A percentile compares a stretch with the other conserved stretches of the same genome.
phyloP scores from a whole-genome alignment of 2,329 filamentous ascomycete genomes.

The Verticillium albo-atrum region DNA sequence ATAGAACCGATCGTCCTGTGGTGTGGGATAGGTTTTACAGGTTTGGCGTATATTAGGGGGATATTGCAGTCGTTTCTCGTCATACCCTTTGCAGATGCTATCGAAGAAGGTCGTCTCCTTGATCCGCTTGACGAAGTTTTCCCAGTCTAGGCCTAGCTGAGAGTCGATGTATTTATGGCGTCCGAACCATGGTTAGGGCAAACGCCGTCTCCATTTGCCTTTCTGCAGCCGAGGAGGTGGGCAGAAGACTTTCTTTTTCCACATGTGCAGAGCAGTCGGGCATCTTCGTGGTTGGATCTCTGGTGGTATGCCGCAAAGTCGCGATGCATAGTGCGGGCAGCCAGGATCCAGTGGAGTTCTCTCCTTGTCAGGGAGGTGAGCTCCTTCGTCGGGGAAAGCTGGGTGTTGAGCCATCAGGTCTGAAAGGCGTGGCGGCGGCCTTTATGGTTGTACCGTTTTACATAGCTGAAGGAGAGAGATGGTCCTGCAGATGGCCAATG shows the following conservation, averaged over 20 bases:
- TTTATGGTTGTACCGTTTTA: not conserved
- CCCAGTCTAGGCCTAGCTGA: not conserved
- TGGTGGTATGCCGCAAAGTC: not conserved
- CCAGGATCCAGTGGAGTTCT: not conserved
- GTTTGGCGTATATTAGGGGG: not conserved
- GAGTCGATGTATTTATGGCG: not conserved
- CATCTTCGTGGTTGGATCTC: not conserved
- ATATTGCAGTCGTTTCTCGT: not conserved
- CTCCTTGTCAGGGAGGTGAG: not conserved
- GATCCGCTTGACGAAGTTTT: not conserved
- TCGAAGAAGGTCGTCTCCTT: not conserved
- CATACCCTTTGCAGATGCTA: not conserved
- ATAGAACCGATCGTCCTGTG: not conserved
- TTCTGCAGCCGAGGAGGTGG: not conserved
- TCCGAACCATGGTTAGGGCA: not conserved
- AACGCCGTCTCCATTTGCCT: not conserved
- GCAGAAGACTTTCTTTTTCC: not conserved
- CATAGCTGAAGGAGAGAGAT: not conserved
- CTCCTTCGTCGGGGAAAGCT: not conserved
- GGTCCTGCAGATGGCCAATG: not conserved
- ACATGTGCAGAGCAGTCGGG: not conserved
- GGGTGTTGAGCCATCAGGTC: not conserved
- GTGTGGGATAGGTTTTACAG: not conserved
- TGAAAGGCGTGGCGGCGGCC: not conserved
- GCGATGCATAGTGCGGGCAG: not conserved